phyloP scores from a whole-genome alignment of 768 basidiomycete species.

The Termitomyces sp. region DNA sequence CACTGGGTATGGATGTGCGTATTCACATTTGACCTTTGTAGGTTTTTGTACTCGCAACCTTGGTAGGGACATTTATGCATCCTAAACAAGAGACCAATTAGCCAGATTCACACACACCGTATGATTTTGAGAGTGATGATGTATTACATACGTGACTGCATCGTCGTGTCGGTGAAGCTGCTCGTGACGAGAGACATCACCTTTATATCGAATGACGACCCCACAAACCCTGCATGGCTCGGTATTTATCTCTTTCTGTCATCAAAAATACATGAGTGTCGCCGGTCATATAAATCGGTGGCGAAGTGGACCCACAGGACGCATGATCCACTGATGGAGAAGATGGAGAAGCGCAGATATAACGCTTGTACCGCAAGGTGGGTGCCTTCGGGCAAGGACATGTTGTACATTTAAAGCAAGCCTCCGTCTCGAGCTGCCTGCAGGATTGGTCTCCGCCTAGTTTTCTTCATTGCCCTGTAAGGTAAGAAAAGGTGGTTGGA shows the following conservation, averaged over 20 bases:
- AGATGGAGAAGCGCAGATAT: neutral
- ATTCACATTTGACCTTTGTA: constrained; percentile 27
- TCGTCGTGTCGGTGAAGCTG: constrained; percentile 12
- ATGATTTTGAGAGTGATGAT: too few relatives aligned
- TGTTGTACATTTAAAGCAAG: too few relatives aligned
- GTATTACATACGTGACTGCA: neutral
- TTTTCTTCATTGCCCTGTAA: too few relatives aligned
- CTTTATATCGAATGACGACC: constrained; percentile 17
- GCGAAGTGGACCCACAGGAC: constrained; percentile 6
- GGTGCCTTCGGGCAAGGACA: too few relatives aligned
- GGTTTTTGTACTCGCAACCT: constrained; percentile 22
- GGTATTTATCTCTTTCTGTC: constrained; percentile 17
- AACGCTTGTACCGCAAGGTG: too few relatives aligned
- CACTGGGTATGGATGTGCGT: constrained; percentile 30
- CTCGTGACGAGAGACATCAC: constrained; percentile 18
- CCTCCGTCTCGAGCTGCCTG: too few relatives aligned
- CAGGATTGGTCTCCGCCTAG: too few relatives aligned
- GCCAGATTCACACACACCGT: too few relatives aligned
- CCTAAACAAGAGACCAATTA: constrained; percentile 11
- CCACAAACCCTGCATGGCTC: constrained; percentile 17
- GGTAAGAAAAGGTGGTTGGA: too few relatives aligned
- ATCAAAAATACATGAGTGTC: neutral
- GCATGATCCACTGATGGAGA: constrained; percentile 9
- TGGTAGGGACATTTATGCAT: constrained; percentile 26
- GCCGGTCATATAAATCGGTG: neutral